These are phyloP conservation scores for Takakia lepidozioides DNA, from an alignment of 225 moss, liverwort and hornwort genomes.

Conservation along the genomic window DNA sequence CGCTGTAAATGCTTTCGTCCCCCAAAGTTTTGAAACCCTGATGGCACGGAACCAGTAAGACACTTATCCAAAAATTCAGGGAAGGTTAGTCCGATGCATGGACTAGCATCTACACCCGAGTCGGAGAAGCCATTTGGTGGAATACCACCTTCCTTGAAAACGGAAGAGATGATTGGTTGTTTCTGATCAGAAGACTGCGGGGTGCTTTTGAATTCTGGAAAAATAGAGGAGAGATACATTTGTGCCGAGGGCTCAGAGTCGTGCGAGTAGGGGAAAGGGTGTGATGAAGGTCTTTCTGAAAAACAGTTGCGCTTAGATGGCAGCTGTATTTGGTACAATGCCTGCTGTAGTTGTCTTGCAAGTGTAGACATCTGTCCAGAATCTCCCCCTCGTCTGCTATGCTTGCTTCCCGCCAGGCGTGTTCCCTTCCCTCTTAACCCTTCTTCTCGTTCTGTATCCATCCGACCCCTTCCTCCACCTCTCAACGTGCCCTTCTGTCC, in stretches of 20 bases:
- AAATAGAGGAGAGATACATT: slow-evolving; percentile 37
- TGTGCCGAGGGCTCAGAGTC: slow-evolving; percentile 21
- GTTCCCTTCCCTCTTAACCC: no score
- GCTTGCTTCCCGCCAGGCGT: slow-evolving; percentile 53
- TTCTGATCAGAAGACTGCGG: slow-evolving; percentile 30
- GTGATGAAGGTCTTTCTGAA: slow-evolving; percentile 11
- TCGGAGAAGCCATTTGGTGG: no score
- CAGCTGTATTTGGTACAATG: slow-evolving; percentile 48
- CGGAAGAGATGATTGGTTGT: slow-evolving; percentile 43
- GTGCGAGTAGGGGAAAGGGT: slow-evolving; percentile 1
- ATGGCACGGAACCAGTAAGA: no score
- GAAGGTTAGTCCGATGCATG: no score
- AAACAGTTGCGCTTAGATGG: no score
- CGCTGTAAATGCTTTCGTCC: no score
- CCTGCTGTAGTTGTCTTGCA: slow-evolving; percentile 42
- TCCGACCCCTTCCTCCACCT: no score
- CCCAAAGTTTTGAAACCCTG: no score
- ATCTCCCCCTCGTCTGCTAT: slow-evolving; percentile 26
- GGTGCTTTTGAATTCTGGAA: slow-evolving; percentile 40
- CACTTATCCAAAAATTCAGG: no score
- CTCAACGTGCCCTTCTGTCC: no score
- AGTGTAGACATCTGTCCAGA: slow-evolving; percentile 36
- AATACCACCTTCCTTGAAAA: slow-evolving; percentile 30
- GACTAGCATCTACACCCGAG: no score
- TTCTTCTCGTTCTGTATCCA: no score